Conservation (phyloP, 108 stramenopile genomes). For the Aurantiochytrium sp. region DNA sequence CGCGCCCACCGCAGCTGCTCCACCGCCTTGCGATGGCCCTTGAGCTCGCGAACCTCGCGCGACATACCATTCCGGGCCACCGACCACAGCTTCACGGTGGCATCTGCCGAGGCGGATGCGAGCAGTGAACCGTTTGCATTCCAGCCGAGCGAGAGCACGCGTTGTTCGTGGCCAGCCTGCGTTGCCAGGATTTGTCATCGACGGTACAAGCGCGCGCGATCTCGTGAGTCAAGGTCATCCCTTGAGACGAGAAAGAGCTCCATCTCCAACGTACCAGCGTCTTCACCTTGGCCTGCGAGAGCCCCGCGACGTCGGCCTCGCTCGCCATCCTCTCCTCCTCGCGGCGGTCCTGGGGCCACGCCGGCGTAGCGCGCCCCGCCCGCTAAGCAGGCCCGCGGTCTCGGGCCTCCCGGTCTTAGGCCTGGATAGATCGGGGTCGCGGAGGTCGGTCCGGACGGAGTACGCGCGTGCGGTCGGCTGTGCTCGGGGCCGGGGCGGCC, state of each 20-base stretch:
- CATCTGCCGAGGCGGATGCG: background rate
- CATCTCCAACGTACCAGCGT: background rate
- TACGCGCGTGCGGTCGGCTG: too few species aligned
- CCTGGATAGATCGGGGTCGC: too few species aligned
- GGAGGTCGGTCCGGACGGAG: too few species aligned
- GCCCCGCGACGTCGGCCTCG: background rate
- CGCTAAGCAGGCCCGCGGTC: too few species aligned
- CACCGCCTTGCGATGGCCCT: background rate
- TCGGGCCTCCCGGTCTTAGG: too few species aligned
- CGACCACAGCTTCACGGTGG: background rate
- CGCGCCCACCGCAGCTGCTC: background rate
- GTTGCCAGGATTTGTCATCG: background rate
- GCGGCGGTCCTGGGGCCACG: too few species aligned
- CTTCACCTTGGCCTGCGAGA: background rate
- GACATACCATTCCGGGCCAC: background rate
- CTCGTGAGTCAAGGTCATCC: background rate
- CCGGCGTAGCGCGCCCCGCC: too few species aligned
- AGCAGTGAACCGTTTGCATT: background rate
- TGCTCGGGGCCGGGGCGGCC: too few species aligned
- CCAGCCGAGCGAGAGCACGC: background rate
- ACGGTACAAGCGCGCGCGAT: background rate
- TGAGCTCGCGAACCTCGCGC: constrained; percentile 16
- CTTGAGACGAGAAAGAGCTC: background rate
- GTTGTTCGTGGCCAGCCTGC: background rate
- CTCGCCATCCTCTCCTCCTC: too few species aligned